Percentiles rank a stretch among this genome's conserved stretches.
Evolutionary conservation across 1,284 basidiomycete genomes (phyloP).

Genomic region (Trichosporon ovoides): DNA sequence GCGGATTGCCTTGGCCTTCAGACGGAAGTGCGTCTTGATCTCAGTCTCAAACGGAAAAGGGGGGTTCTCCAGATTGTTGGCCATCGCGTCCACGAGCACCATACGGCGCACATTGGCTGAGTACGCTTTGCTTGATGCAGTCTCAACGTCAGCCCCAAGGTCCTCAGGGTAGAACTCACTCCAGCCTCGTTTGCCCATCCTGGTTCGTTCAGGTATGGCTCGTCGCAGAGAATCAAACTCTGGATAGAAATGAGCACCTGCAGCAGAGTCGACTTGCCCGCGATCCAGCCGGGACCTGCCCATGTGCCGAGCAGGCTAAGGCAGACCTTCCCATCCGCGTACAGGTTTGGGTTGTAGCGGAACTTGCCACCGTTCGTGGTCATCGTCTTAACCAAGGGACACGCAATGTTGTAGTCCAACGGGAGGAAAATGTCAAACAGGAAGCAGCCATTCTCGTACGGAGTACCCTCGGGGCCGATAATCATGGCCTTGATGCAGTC

Average conservation of each 20-base stretch:
- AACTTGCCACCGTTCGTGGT: constrained; percentile 84
- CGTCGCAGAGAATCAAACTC: constrained; percentile 84
- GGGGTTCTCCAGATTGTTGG: constrained; percentile 64
- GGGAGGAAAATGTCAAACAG: constrained; percentile 86
- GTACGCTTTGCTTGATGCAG: constrained; percentile 46
- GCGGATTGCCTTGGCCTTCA: constrained; percentile 66
- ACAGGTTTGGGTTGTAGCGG: constrained; percentile 86
- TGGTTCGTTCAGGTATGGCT: constrained; percentile 84
- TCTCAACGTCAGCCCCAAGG: constrained; percentile 51
- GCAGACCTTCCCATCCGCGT: constrained; percentile 75
- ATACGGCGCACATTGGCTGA: constrained; percentile 79
- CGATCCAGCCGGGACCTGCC: constrained; percentile 79
- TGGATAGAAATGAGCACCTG: constrained; percentile 83
- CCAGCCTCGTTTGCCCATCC: constrained; percentile 70
- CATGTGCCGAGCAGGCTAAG: constrained; percentile 85
- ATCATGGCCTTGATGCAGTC: constrained; percentile 84
- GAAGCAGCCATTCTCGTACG: constrained; percentile 57
- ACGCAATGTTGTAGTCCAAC: constrained; percentile 33
- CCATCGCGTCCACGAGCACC: constrained; percentile 77
- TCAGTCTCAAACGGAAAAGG: constrained; percentile 63
- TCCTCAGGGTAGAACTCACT: constrained; percentile 52
- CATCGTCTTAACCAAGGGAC: constrained; percentile 70
- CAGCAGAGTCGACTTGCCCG: constrained; percentile 75
- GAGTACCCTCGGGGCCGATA: constrained; percentile 83
- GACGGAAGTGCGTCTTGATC: constrained; percentile 79